Conservation (phyloP, 2,329 filamentous ascomycete genomes). For the Penicillium oxalicum region DNA sequence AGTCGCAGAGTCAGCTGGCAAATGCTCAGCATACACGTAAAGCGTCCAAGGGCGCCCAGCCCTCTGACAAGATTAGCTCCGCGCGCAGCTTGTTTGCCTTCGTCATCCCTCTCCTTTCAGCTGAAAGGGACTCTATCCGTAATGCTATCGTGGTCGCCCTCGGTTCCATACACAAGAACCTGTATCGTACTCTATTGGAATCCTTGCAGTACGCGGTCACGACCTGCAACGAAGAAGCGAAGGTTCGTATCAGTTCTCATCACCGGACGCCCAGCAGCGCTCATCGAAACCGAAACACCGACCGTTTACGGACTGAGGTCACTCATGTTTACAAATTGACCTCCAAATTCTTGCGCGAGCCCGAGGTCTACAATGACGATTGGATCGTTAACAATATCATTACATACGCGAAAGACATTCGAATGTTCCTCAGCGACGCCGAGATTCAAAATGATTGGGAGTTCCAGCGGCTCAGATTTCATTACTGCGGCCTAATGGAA, state of each 20-base stretch:
- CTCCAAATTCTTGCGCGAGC: slow-evolving; percentile 75
- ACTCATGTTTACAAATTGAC: slow-evolving; percentile 95
- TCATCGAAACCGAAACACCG: slow-evolving; percentile 73
- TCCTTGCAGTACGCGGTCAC: slow-evolving; percentile 81
- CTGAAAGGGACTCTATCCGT: slow-evolving; percentile 71
- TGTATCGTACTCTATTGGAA: slow-evolving; percentile 85
- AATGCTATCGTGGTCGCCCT: slow-evolving; percentile 87
- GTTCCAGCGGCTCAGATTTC: slow-evolving; percentile 82
- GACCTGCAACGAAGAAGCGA: slow-evolving; percentile 82
- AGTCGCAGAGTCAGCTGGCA: slow-evolving; percentile 53
- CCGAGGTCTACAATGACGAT: slow-evolving; percentile 75
- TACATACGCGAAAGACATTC: slow-evolving; percentile 83
- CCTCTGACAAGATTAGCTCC: slow-evolving; percentile 75
- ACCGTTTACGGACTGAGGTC: slow-evolving; percentile 84
- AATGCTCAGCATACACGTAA: slow-evolving; percentile 73
- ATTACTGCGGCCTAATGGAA: slow-evolving; percentile 92
- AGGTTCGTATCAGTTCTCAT: slow-evolving; percentile 67
- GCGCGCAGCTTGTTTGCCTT: slow-evolving; percentile 86
- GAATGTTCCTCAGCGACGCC: slow-evolving; percentile 88
- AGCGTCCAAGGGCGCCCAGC: slow-evolving; percentile 61
- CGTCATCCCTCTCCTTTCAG: slow-evolving; percentile 79
- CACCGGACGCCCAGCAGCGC: slow-evolving; percentile 79
- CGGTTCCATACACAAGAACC: slow-evolving; percentile 89
- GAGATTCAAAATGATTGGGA: slow-evolving; percentile 94
- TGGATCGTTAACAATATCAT: slow-evolving; percentile 87